phyloP scores from a whole-genome alignment of 306 rosid genomes.

The Inga leiocalycina region DNA sequence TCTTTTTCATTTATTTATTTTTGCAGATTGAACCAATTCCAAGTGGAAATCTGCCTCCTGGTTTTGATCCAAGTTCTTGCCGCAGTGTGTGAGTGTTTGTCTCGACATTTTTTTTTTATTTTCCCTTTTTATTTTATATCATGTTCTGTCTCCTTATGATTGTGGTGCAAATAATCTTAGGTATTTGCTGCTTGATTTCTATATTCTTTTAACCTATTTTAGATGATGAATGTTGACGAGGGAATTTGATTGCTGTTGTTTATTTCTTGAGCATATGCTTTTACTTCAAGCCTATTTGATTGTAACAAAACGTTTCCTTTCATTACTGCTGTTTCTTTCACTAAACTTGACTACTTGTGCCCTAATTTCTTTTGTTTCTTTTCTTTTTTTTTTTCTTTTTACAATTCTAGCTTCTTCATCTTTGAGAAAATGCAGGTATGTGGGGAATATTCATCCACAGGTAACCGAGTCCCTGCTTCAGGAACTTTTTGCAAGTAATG shows the following conservation, averaged over 20 bases:
- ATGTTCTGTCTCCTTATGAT: constrained; percentile 14
- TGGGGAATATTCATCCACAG: constrained; percentile 92
- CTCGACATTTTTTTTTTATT: constrained; percentile 38
- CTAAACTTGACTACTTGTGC: constrained; percentile 37
- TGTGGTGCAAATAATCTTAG: constrained; percentile 34
- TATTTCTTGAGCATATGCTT: not conserved
- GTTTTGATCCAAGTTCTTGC: constrained; percentile 99
- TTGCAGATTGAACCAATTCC: constrained; percentile 99
- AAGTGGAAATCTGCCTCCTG: constrained; percentile 99
- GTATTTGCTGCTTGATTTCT: not conserved
- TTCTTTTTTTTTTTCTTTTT: constrained; percentile 37
- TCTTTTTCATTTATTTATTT: constrained; percentile 57
- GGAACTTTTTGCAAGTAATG: constrained; percentile 92
- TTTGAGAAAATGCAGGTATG: constrained; percentile 83
- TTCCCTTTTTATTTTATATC: constrained; percentile 5
- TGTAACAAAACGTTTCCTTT: constrained; percentile 6
- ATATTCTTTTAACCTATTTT: not conserved
- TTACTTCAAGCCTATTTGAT: constrained; percentile 1
- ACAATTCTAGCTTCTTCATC: constrained; percentile 53
- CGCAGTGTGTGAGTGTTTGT: constrained; percentile 99
- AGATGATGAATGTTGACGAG: not conserved
- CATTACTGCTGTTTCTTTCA: constrained; percentile 11
- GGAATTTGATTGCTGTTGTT: constrained; percentile 7
- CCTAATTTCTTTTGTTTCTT: constrained; percentile 49
- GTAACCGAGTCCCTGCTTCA: constrained; percentile 95